Evolutionary conservation across 2,329 filamentous ascomycete species (phyloP), one percentile per base, ranked within the genome.

Genomic region (Paecilomyces niveus): DNA sequence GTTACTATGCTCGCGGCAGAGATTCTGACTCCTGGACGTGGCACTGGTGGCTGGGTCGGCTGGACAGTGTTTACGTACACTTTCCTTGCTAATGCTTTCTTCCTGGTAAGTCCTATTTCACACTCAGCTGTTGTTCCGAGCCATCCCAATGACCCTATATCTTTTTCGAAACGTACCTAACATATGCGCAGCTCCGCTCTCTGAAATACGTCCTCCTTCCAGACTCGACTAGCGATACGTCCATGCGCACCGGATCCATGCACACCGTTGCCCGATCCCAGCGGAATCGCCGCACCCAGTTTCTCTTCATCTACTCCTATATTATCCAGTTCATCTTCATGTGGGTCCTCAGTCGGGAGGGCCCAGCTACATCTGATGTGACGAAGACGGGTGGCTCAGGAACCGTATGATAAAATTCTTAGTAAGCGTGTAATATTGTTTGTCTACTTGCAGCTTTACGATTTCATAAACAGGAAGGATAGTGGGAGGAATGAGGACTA

Each of bases 121-220:
- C 4, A 7, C 24, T 51, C 32, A 11, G 29, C 18, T 18, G 26
- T 29, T 29, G 7, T 4, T 29, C 26, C 26, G 3, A 29, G 5
- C 22, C 7, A 29, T 29, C 5, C 39, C n/a, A 2, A n/a, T 45
- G 4, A 9, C 4, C 15, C n/a, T 45, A 9, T 18, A n/a, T 45
- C 18, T 45, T 45, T 18, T 7, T 39, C n/a, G 11, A n/a, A 18
- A n/a, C 35, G 18, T 9, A 18, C 32, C 57, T 33, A 35, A 24
- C 55, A 54, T 49, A 55, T 57, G 57, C 18, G 54, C 59, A 96
- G 91, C 88, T 99, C 72, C 89, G 94, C 59, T 97, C 93, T 15
- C 78, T 99, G 62, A 92, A 96, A 79, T 99, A 99, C 69, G 94
- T 99, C 26, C 83, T 99, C 13, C 84, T 99, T 4, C 94, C 94